phyloP scores from a whole-genome alignment of 179 eudicot genomes.

The Spergularia azorica region DNA sequence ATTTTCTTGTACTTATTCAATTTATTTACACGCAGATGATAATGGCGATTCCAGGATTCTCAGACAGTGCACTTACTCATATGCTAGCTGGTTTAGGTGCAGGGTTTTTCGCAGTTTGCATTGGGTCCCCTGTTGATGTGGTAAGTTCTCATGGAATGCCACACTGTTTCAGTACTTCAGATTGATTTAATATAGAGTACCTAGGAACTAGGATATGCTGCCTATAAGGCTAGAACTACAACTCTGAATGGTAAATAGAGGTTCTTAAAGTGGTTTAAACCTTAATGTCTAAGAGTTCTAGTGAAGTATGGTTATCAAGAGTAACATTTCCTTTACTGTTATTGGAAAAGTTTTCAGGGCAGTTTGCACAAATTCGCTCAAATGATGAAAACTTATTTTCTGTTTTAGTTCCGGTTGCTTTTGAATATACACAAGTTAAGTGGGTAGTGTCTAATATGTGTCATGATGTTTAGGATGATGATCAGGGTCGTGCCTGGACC shows the following conservation, averaged over 20 bases:
- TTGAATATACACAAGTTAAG: neutral
- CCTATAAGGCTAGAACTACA: neutral
- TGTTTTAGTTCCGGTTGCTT: neutral
- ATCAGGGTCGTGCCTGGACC: too few species aligned
- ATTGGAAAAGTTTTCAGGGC: neutral
- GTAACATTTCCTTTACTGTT: slow-evolving; percentile 1
- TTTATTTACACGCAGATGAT: slow-evolving; percentile 53
- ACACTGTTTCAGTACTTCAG: neutral
- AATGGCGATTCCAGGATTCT: slow-evolving; percentile 72
- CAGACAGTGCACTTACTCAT: slow-evolving; percentile 76
- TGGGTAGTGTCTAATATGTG: neutral
- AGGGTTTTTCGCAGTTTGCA: slow-evolving; percentile 89
- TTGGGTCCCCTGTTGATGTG: slow-evolving; percentile 94
- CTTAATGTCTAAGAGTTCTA: neutral
- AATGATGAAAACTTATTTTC: neutral
- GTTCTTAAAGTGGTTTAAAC: neutral
- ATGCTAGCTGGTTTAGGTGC: slow-evolving; percentile 87
- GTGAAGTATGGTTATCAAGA: neutral
- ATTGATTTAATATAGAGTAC: neutral
- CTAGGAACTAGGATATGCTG: neutral
- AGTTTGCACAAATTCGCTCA: neutral
- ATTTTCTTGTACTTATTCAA: neutral
- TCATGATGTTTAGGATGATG: neutral
- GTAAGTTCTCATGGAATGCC: slow-evolving; percentile 38
- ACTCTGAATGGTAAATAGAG: neutral